Base-by-base conservation (phyloP, 2,329 filamentous ascomycete genomes). In the Epichloe hybrida region DNA sequence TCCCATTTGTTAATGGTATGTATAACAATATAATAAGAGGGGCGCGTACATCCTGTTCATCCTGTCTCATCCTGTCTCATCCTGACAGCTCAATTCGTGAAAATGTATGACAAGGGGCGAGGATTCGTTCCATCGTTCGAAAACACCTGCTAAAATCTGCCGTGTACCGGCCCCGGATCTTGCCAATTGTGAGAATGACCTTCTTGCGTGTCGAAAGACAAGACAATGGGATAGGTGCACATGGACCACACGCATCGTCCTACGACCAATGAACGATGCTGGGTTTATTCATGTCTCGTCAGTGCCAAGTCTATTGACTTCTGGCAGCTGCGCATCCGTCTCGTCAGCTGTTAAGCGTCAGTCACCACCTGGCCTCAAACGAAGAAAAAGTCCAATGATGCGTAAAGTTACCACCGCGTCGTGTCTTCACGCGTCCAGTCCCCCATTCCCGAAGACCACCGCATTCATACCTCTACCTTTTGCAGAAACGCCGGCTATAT, bases 71-170 rank as follows among this genome's bases (percentile, higher is more conserved):
- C 21, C 4, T 5, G 21, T 23, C 23, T 6, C 23, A 27, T 27
- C 23, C 23, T 7, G 23, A 7, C 23, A 27, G 23, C 6, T 7
- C 23, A 27, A 7, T 7, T 27, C 6, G 23, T 8, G 2, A 27
- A 27, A 0, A 27, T 7, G 23, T 27, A 27, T 27, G 23, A 27
- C 23, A 7, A 1, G 62, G 60, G 27, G 27, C 27, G 27, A 4
- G 27, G 27, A 31, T 9, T 31, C 27, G 27, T 9, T 31, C 27
- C 8, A 31, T 31, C 27, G 27, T 9, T 31, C 27, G 27, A 31
- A 31, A 31, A 31, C 3, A 3, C 27, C 27, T 31, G 27, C 27
- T 11, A 31, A 31, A 31, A 4, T 3, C 8, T 31, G 31, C 31
- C 31, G 31, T 11, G 31, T 31, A 11, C 31, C 31, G 8, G 31